Conservation (phyloP, 805 yeast genomes). For the Zygoascus ofunaensis region DNA sequence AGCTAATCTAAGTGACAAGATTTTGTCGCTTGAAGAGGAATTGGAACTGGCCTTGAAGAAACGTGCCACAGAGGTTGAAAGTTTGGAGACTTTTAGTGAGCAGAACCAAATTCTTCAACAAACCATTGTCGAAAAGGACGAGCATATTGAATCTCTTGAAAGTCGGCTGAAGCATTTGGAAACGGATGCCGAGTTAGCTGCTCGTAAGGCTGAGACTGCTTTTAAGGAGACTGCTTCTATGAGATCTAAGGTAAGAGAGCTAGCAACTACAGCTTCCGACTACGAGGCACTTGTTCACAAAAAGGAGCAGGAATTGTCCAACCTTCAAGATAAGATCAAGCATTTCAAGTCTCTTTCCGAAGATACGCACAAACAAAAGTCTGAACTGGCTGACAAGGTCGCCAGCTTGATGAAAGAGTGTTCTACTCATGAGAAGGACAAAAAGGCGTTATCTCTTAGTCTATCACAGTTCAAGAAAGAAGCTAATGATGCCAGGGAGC, state of each 20-base stretch:
- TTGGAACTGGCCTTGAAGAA: slow-evolving; percentile 14
- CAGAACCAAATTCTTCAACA: slow-evolving; percentile 18
- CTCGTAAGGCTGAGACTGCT: slow-evolving; percentile 31
- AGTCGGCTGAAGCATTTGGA: slow-evolving; percentile 20
- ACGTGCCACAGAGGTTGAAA: slow-evolving; percentile 14
- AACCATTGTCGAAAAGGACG: slow-evolving; percentile 23
- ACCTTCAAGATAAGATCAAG: slow-evolving; percentile 10
- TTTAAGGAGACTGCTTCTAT: slow-evolving; percentile 39
- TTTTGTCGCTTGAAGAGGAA: slow-evolving; percentile 27
- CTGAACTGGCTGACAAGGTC: slow-evolving; percentile 7
- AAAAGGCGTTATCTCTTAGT: slow-evolving; percentile 13
- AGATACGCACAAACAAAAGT: slow-evolving; percentile 11
- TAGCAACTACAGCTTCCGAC: slow-evolving; percentile 32
- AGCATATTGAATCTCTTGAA: slow-evolving; percentile 22
- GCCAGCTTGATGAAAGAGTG: slow-evolving; percentile 17
- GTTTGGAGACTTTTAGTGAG: slow-evolving; percentile 5
- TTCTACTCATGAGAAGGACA: slow-evolving; percentile 21
- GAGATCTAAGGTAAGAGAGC: slow-evolving; percentile 31
- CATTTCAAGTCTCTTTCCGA: slow-evolving; percentile 6
- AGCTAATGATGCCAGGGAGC: slow-evolving; percentile 34
- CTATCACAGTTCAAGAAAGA: slow-evolving; percentile 34
- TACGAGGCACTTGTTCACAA: slow-evolving; percentile 29
- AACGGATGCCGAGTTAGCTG: slow-evolving; percentile 26
- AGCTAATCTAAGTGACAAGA: slow-evolving; percentile 23
- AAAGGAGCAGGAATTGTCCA: slow-evolving; percentile 22